phyloP scores from a whole-genome alignment of 2,329 filamentous ascomycete species.

The Ceratocystis diversiconidia region DNA sequence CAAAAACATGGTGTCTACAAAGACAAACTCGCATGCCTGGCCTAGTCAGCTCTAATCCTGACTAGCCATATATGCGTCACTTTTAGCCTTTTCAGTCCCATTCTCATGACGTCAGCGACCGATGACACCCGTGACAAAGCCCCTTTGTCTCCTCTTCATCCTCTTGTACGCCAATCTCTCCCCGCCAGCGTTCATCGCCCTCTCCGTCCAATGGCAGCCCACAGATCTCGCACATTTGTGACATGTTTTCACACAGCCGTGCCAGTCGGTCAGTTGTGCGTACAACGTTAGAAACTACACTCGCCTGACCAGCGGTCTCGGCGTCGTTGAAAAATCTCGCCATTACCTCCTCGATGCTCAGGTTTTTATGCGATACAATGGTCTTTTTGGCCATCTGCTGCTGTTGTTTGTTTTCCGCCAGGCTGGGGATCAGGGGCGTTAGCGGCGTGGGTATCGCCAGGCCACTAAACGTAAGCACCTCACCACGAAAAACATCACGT shows the following conservation, averaged over 20 bases:
- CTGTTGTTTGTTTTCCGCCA: conserved; percentile 25
- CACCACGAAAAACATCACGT: conserved; percentile 70
- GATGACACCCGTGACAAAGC: conserved; percentile 62
- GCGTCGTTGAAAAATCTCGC: conserved; percentile 63
- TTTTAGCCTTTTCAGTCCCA: too few species aligned
- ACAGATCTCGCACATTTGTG: conserved; percentile 31
- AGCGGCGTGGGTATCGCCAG: conserved; percentile 38
- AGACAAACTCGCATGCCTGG: too few species aligned
- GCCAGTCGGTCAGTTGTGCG: conserved; percentile 75
- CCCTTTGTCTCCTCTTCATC: conserved; percentile 26
- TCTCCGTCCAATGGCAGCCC: conserved; percentile 49
- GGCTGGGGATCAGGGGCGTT: conserved; percentile 28
- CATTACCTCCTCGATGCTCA: conserved; percentile 87
- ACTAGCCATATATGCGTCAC: too few species aligned
- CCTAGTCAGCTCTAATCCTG: too few species aligned
- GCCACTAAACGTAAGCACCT: conserved; percentile 54
- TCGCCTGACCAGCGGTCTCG: conserved; percentile 70
- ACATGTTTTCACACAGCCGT: conserved; percentile 26
- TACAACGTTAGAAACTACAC: conserved; percentile 85
- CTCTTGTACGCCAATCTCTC: conserved; percentile 39
- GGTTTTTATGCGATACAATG: conserved; percentile 54
- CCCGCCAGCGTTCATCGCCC: conserved; percentile 50
- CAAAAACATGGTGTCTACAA: too few species aligned
- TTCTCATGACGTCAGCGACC: conserved; percentile 30
- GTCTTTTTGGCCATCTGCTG: conserved; percentile 20